A percentile compares a stretch with the other conserved stretches of the same genome.
These are phyloP conservation scores for Dissoconium aciculare DNA, from an alignment of 2,329 filamentous ascomycete genomes.

Conservation along the genomic window DNA sequence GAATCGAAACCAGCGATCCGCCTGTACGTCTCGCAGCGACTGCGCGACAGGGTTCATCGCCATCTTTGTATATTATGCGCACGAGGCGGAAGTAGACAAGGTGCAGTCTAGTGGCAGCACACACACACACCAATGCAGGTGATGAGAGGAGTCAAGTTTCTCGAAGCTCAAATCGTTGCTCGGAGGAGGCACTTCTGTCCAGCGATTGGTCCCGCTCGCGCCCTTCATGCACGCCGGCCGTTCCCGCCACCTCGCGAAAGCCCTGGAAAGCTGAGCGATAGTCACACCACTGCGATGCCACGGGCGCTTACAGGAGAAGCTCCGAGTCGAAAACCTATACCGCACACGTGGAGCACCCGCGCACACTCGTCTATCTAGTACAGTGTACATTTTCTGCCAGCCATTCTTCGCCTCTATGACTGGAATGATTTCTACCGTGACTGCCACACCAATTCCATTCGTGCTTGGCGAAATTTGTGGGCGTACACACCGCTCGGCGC, in stretches of 20 bases:
- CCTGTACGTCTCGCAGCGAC: background rate
- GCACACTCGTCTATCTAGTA: too few species aligned
- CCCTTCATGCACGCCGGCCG: background rate
- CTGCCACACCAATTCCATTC: too few species aligned
- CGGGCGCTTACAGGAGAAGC: conserved; percentile 1
- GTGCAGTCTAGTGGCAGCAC: background rate
- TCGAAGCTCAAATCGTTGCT: background rate
- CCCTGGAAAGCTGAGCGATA: background rate
- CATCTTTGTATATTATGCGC: background rate
- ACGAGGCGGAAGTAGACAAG: too few species aligned
- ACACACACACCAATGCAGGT: conserved; percentile 1
- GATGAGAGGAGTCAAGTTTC: background rate
- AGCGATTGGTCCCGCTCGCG: background rate
- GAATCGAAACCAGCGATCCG: background rate
- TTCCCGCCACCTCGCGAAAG: background rate
- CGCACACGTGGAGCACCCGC: too few species aligned
- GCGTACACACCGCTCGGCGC: too few species aligned
- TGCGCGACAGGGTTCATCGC: background rate
- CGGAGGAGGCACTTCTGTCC: background rate
- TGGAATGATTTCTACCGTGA: too few species aligned
- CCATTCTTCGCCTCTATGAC: too few species aligned
- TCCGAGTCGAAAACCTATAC: too few species aligned
- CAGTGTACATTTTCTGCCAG: too few species aligned
- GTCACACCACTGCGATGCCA: background rate
- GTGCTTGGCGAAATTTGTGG: too few species aligned